Percentiles rank a stretch among this genome's conserved stretches.
These are phyloP conservation scores for Schwanniomyces sp. DNA, from an alignment of 805 yeast genomes.

Conservation along the genomic window DNA sequence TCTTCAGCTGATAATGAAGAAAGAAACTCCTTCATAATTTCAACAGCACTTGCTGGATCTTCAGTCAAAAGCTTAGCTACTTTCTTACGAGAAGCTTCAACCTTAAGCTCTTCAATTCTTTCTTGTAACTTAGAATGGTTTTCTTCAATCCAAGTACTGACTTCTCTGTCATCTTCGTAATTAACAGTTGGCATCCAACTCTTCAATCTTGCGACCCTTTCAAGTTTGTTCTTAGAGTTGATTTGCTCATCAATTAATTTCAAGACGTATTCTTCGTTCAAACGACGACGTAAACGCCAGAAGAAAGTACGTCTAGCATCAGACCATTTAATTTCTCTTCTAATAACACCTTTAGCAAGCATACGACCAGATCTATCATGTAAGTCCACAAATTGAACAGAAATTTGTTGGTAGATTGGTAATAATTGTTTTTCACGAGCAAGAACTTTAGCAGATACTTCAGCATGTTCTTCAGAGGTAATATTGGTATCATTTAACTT, in stretches of 20 bases:
- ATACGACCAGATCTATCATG: constrained; percentile 98
- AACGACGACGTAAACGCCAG: constrained; percentile 97
- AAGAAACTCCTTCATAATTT: constrained; percentile 36
- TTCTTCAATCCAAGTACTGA: constrained; percentile 83
- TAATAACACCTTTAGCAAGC: constrained; percentile 90
- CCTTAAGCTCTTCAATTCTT: constrained; percentile 60
- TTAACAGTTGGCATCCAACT: constrained; percentile 82
- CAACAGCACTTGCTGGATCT: constrained; percentile 27
- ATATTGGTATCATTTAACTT: constrained; percentile 54
- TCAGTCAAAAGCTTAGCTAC: constrained; percentile 52
- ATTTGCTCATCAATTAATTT: constrained; percentile 68
- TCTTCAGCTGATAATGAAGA: constrained; percentile 35
- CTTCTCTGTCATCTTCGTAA: constrained; percentile 69
- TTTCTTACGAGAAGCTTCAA: constrained; percentile 64
- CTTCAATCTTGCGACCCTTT: constrained; percentile 81
- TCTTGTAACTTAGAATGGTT: constrained; percentile 64
- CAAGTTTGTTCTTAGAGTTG: constrained; percentile 60
- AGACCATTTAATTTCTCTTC: constrained; percentile 81
- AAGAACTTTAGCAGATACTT: constrained; percentile 61
- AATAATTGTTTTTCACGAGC: constrained; percentile 77
- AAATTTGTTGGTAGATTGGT: constrained; percentile 89
- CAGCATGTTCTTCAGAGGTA: constrained; percentile 64
- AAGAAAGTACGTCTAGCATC: constrained; percentile 93
- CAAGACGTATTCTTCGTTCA: constrained; percentile 87
- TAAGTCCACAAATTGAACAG: constrained; percentile 95